Evolutionary conservation across 1,284 basidiomycete species (phyloP), one percentile per base, ranked within the genome.

Genomic region (Puccinia coronata): DNA sequence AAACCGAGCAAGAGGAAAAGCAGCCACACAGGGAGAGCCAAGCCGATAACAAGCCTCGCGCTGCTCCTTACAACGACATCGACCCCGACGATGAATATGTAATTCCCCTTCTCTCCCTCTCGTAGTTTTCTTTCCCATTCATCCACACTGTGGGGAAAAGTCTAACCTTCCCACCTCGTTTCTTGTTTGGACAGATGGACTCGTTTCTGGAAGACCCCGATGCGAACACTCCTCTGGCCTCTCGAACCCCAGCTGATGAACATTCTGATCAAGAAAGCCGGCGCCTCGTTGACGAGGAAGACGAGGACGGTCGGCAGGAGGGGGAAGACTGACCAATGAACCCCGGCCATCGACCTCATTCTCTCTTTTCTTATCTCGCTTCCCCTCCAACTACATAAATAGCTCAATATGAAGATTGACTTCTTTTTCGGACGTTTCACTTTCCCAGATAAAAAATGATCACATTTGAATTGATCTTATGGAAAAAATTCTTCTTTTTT

Each of bases 1-100:
- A 81, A 76, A 85, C 89, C 91, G 43, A 92, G 90, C 92, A 93
- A 83, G 88, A 88, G 31, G 85, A 85, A 3, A 91, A 88, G 39
- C 90, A 92, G 85, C 92, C 93, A 84, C 88, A 89, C 83, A n/a
- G 31, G 31, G 36, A 57, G n/a, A 25, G 31, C 2, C 28, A 31
- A 28, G 67, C 6, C 14, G 16, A 5, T 49, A 49, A 49, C 18
- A 51, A 25, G 67, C 23, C n/a, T 16, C 67, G 47, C 67, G 14
- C 43, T 2, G 67, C 43, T 51, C 67, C 55, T 18, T 75, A 59
- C 63, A 59, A 61, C 31, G 73, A 75, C 31, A 75, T 75, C 55
- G 47, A 75, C n/a, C 20, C 57, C 14, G 39, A 75, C 59, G 73
- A 75, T 36, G 73, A 75, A 75, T 75, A 75, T 61, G 73, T 75